Base-by-base conservation (phyloP, 2,329 filamentous ascomycete genomes). In the Colletotrichum lentis region DNA sequence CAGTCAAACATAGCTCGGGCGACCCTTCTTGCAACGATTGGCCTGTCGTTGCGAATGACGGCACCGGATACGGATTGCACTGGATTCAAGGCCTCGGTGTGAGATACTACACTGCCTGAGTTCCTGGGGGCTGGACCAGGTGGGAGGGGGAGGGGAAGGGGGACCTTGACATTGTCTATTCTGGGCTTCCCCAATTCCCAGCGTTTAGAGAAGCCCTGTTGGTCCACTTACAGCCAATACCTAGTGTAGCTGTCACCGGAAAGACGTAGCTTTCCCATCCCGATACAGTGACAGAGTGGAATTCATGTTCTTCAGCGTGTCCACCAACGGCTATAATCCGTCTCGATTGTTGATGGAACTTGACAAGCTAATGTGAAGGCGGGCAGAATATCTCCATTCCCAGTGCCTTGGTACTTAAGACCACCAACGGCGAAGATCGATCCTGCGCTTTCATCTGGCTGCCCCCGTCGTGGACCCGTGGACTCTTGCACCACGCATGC, bases 371-470 rank as follows among this genome's bases (percentile, higher is more conserved):
- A 16, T 50, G 35, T 6, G 24, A 44, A 8, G 14, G 12, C 44
- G 54, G 55, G 62, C 62, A 69, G 62, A 65, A 56, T 52, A 61
- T 65, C 49, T 69, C 44, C 50, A 61, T 10, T 14, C 39, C n/a
- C 16, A 16, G 24, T 31, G 18, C 35, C 31, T 50, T 49, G 31
- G 43, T 24, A 22, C 18, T 39, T 18, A 59, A 46, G 39, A 35
- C 54, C 22, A 61, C 39, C 53, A 43, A 35, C 16, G 24, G 41
- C 16, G 39, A 43, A 44, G 31, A 43, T 49, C 54, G 22, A 43
- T 49, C 54, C 56, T 46, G 24, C 35, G 22, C 20, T 35, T 35
- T 22, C 18, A 43, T 22, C 24, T 46, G 14, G 46, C 27, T 55
- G 46, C 37, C 43, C 37, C 43, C 44, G 14, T n/a, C 8, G 41